Conservation (phyloP, 2,329 filamentous ascomycete genomes). For the Nemania abortiva region DNA sequence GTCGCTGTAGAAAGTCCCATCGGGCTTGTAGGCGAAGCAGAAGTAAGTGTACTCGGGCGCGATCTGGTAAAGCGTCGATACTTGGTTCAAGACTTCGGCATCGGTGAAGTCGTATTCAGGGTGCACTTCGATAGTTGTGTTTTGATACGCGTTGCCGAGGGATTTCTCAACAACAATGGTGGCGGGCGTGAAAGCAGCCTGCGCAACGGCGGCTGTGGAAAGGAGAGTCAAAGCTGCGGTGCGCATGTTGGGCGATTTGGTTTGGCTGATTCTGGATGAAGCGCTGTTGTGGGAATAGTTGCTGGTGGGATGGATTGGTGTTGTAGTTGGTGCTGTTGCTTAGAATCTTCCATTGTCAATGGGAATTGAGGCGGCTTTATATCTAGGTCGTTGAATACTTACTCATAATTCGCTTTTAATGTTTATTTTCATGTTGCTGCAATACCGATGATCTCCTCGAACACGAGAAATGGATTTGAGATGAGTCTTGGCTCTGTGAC, state of each 20-base stretch:
- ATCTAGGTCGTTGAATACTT: too few relatives aligned
- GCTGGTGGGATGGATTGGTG: too few relatives aligned
- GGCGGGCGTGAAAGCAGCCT: not conserved
- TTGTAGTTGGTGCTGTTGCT: too few relatives aligned
- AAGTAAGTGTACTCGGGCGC: constrained; percentile 30
- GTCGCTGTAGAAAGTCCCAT: constrained; percentile 28
- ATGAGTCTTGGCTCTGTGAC: constrained; percentile 13
- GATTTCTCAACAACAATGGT: constrained; percentile 31
- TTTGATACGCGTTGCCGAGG: constrained; percentile 25
- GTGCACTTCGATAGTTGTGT: constrained; percentile 26
- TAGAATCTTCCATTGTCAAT: too few relatives aligned
- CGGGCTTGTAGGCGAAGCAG: constrained; percentile 31
- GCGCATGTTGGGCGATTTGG: constrained; percentile 31
- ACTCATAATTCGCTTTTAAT: too few relatives aligned
- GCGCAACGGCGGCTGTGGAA: constrained; percentile 22
- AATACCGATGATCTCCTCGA: not conserved
- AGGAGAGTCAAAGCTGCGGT: constrained; percentile 23
- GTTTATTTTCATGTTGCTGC: not conserved
- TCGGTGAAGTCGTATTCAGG: constrained; percentile 15
- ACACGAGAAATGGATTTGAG: constrained; percentile 13
- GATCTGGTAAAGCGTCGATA: constrained; percentile 31
- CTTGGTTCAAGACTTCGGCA: constrained; percentile 25
- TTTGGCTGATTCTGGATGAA: too few relatives aligned
- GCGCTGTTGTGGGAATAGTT: too few relatives aligned
- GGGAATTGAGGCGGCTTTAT: too few relatives aligned